Percentiles rank a stretch among this genome's conserved stretches.
phyloP scores from a whole-genome alignment of 2,329 filamentous ascomycete species.

The Botrytis galanthina region DNA sequence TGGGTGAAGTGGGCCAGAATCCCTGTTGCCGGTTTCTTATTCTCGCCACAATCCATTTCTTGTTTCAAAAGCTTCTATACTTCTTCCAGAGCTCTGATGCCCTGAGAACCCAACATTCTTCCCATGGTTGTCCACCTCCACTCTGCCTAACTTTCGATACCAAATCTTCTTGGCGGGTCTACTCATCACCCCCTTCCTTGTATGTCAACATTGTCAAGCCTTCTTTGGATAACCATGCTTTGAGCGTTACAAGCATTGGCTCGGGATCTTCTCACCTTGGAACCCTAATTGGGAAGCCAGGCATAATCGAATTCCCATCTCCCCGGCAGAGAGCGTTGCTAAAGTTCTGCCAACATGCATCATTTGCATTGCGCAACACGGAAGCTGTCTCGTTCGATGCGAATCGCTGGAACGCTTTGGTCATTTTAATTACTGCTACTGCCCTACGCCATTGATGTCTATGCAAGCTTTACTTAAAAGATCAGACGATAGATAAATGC shows the following conservation, averaged over 20 bases:
- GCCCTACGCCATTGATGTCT: constrained; percentile 31
- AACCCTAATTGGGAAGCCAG: constrained; percentile 28
- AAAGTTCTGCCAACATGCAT: constrained; percentile 21
- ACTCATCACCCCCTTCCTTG: constrained; percentile 13
- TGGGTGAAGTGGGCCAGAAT: constrained; percentile 11
- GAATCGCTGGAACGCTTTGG: constrained; percentile 50
- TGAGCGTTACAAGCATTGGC: constrained; percentile 25
- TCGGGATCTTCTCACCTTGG: constrained; percentile 30
- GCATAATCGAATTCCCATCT: constrained; percentile 28
- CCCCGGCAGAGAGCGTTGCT: constrained; percentile 29
- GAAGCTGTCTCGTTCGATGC: constrained; percentile 49
- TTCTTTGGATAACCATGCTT: constrained; percentile 17
- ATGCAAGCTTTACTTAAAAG: constrained; percentile 35
- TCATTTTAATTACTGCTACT: constrained; percentile 36
- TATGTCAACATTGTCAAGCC: constrained; percentile 1
- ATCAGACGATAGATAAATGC: constrained; percentile 40
- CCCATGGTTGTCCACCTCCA: constrained; percentile 1
- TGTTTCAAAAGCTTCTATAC: constrained; percentile 35
- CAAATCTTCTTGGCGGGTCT: constrained; percentile 10
- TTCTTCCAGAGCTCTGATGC: constrained; percentile 30
- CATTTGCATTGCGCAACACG: constrained; percentile 38
- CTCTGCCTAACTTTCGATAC: constrained; percentile 17
- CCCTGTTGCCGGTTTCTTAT: constrained; percentile 13
- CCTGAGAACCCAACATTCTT: constrained; percentile 19
- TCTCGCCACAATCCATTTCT: constrained; percentile 18